These are phyloP conservation scores for Plantago coronopus DNA, from an alignment of 305 asterid species.

Conservation along the genomic window DNA sequence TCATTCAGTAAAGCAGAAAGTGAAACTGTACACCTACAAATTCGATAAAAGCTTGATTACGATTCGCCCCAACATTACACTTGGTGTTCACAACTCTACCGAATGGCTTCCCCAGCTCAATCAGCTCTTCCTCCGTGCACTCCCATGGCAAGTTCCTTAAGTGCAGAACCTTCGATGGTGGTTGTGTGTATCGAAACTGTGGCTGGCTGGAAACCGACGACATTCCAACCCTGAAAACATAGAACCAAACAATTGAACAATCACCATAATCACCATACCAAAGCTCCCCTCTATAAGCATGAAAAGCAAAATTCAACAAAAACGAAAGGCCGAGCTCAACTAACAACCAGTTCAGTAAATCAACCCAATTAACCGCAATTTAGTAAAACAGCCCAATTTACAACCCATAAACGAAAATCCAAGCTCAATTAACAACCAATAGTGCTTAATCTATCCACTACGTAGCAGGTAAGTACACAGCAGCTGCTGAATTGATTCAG, in stretches of 20 bases:
- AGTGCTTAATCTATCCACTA: too few species aligned
- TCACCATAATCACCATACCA: not conserved
- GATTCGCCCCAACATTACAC: conserved; percentile 94
- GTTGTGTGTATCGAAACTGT: conserved; percentile 82
- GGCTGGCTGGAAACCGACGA: conserved; percentile 84
- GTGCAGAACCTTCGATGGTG: conserved; percentile 90
- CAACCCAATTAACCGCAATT: too few species aligned
- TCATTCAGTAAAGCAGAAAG: conserved; percentile 14
- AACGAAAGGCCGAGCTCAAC: too few species aligned
- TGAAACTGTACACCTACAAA: conserved; percentile 50
- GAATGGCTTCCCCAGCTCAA: conserved; percentile 90
- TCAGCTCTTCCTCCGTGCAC: conserved; percentile 79
- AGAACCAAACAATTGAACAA: conserved; percentile 9
- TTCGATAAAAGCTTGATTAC: conserved; percentile 96
- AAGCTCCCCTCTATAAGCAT: not conserved
- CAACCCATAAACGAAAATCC: too few species aligned
- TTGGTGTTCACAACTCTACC: conserved; percentile 93
- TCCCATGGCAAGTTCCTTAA: conserved; percentile 92
- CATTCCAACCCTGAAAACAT: conserved; percentile 38
- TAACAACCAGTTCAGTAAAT: too few species aligned
- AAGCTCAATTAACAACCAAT: too few species aligned
- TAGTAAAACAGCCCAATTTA: too few species aligned
- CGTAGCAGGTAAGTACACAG: too few species aligned
- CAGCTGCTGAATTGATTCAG: too few species aligned
- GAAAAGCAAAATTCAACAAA: too few species aligned